phyloP scores from a whole-genome alignment of 768 basidiomycete genomes.

The Macrolepiota fuliginosa region DNA sequence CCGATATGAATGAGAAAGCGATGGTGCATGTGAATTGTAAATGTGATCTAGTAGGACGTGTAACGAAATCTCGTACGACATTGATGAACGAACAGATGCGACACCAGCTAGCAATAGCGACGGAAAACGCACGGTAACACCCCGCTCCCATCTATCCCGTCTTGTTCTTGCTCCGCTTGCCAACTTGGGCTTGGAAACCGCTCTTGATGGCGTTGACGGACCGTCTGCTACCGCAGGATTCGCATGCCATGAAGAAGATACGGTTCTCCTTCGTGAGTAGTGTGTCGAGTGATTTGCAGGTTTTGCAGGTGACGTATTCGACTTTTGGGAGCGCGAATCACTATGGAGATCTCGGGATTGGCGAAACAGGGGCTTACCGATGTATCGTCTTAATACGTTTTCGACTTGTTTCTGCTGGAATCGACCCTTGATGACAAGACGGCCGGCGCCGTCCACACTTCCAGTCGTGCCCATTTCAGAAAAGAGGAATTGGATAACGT shows the following conservation, averaged over 20 bases:
- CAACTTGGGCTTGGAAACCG: conserved; percentile 96
- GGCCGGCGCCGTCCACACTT: conserved; percentile 86
- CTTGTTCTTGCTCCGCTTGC: conserved; percentile 83
- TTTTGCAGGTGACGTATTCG: conserved; percentile 99
- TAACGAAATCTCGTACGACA: background rate
- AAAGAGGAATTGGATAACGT: conserved; percentile 96
- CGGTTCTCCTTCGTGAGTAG: conserved; percentile 96
- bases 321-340: conserved; percentile 43
- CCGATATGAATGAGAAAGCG: background rate
- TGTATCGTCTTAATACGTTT: conserved; percentile 94
- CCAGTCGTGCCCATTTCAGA: conserved; percentile 98
- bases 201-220: conserved; percentile 98
- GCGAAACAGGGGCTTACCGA: conserved; percentile 56
- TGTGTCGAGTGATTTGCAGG: conserved; percentile 98
- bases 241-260: conserved; percentile 96
- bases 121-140: background rate
- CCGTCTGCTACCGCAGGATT: conserved; percentile 85
- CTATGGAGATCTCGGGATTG: background rate
- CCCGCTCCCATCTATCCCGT: conserved; percentile 41
- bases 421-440: conserved; percentile 94
- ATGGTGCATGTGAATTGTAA: background rate
- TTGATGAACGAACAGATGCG: background rate
- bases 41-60: background rate
- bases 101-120: background rate
- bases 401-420: conserved; percentile 99